phyloP scores from a whole-genome alignment of 1,284 basidiomycete genomes.

The Malassezia pachydermatis region DNA sequence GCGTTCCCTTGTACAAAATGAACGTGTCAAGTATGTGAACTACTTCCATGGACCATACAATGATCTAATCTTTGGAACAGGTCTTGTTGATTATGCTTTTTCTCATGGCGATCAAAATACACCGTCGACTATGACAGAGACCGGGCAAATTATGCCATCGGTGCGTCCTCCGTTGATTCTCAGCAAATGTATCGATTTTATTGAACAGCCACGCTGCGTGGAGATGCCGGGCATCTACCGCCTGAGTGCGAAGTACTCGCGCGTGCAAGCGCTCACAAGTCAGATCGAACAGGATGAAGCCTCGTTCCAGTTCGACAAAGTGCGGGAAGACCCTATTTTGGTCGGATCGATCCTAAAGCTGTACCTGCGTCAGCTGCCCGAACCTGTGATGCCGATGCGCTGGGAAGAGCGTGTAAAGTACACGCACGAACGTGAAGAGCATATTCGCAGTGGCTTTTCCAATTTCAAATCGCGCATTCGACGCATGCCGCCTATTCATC shows the following conservation, averaged over 20 bases:
- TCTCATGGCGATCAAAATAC: slow-evolving; percentile 49
- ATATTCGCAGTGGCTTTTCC: slow-evolving; percentile 52
- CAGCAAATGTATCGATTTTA: slow-evolving; percentile 69
- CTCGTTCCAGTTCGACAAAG: slow-evolving; percentile 65
- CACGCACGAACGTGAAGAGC: slow-evolving; percentile 52
- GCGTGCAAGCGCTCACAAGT: slow-evolving; percentile 74
- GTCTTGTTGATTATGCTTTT: slow-evolving; percentile 81
- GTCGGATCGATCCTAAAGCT: slow-evolving; percentile 86
- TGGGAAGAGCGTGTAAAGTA: slow-evolving; percentile 62
- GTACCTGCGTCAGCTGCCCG: slow-evolving; percentile 81
- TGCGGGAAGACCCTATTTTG: slow-evolving; percentile 72
- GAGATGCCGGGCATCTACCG: slow-evolving; percentile 62
- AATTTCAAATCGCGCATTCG: slow-evolving; percentile 40
- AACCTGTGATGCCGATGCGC: slow-evolving; percentile 78
- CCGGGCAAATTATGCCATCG: slow-evolving; percentile 51
- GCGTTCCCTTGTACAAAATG: slow-evolving; percentile 51
- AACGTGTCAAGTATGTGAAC: slow-evolving; percentile 61
- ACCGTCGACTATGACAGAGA: slow-evolving; percentile 57
- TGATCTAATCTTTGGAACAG: slow-evolving; percentile 78
- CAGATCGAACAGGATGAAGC: slow-evolving; percentile 80
- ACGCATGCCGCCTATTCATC: slow-evolving; percentile 63
- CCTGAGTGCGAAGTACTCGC: slow-evolving; percentile 63
- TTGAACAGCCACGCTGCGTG: slow-evolving; percentile 63
- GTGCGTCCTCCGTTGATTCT: slow-evolving; percentile 63
- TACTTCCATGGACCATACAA: slow-evolving; percentile 69